These are phyloP conservation scores for Macrolepiota albuminosa DNA, from an alignment of 768 basidiomycete genomes.

Conservation along the genomic window DNA sequence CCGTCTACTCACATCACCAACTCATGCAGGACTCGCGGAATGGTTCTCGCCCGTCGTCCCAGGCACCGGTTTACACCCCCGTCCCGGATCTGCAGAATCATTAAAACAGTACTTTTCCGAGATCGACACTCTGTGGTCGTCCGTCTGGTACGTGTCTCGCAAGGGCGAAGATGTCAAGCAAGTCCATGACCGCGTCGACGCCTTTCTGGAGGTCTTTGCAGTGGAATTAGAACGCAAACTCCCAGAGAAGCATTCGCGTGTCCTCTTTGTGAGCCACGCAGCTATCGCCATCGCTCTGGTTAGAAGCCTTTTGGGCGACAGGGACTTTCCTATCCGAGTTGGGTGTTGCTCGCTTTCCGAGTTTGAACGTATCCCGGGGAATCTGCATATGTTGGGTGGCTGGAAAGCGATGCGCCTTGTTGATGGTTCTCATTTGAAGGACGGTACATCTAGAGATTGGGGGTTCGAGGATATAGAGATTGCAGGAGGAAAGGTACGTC, in stretches of 20 bases:
- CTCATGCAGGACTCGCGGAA: slow-evolving; percentile 58
- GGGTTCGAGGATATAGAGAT: slow-evolving; percentile 73
- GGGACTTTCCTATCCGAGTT: slow-evolving; percentile 48
- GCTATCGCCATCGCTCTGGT: slow-evolving; percentile 69
- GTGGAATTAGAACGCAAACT: slow-evolving; percentile 44
- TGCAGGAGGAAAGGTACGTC: slow-evolving; percentile 50
- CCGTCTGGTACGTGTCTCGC: slow-evolving; percentile 66
- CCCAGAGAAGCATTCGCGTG: slow-evolving; percentile 36
- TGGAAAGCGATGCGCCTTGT: slow-evolving; percentile 49
- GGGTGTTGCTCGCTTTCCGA: slow-evolving; percentile 77
- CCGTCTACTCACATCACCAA: not conserved
- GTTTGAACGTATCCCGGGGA: slow-evolving; percentile 33
- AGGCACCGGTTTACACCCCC: slow-evolving; percentile 70
- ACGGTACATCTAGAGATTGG: slow-evolving; percentile 67
- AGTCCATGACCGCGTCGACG: slow-evolving; percentile 56
- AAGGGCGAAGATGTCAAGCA: slow-evolving; percentile 65
- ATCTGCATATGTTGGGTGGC: slow-evolving; percentile 26
- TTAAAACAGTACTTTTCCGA: slow-evolving; percentile 52
- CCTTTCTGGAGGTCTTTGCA: slow-evolving; percentile 47
- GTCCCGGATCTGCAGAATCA: slow-evolving; percentile 52
- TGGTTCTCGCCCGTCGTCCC: slow-evolving; percentile 74
- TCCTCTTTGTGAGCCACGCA: slow-evolving; percentile 70
- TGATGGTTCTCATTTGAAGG: slow-evolving; percentile 53
- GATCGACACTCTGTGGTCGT: slow-evolving; percentile 61
- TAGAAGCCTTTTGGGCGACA: slow-evolving; percentile 51